phyloP scores from a whole-genome alignment of 306 rosid genomes.

The Biancaea sappan region DNA sequence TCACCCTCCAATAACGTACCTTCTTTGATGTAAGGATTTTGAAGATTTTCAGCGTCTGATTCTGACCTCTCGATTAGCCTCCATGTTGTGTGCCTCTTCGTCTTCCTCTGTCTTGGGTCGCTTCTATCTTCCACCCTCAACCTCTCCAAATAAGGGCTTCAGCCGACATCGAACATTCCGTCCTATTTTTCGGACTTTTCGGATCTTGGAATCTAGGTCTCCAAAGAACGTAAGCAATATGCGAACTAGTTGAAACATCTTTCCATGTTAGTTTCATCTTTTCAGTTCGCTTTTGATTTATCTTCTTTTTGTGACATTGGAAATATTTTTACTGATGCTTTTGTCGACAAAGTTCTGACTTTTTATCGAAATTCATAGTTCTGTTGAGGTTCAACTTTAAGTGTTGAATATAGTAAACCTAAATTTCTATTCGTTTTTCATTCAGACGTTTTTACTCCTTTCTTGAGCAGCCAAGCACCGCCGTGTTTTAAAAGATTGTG shows the following conservation, averaged over 20 bases:
- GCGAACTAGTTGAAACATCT: not conserved
- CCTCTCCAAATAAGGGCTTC: constrained; percentile 46
- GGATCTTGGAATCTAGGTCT: constrained; percentile 64
- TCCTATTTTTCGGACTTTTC: constrained; percentile 51
- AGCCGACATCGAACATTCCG: constrained; percentile 35
- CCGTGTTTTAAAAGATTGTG: not conserved
- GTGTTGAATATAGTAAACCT: not conserved
- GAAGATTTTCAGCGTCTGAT: constrained; percentile 19
- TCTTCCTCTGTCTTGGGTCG: constrained; percentile 55
- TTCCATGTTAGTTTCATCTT: not conserved
- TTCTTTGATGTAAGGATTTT: constrained; percentile 28
- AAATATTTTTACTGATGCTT: not conserved
- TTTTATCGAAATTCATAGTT: constrained; percentile 4
- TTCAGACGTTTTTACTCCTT: not conserved
- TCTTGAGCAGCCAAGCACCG: not conserved
- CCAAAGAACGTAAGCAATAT: constrained; percentile 43
- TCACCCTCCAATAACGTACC: not conserved
- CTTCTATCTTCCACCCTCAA: constrained; percentile 46
- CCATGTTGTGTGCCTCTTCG: constrained; percentile 67
- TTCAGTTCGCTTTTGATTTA: not conserved
- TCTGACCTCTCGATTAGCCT: constrained; percentile 19
- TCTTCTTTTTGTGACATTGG: not conserved
- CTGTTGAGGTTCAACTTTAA: not conserved
- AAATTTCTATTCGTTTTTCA: too few relatives aligned
- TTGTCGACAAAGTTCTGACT: not conserved